Percentiles rank a stretch among this genome's conserved stretches.
phyloP scores from a whole-genome alignment of 2,329 filamentous ascomycete genomes.

The Paraphaeosphaeria minitans region DNA sequence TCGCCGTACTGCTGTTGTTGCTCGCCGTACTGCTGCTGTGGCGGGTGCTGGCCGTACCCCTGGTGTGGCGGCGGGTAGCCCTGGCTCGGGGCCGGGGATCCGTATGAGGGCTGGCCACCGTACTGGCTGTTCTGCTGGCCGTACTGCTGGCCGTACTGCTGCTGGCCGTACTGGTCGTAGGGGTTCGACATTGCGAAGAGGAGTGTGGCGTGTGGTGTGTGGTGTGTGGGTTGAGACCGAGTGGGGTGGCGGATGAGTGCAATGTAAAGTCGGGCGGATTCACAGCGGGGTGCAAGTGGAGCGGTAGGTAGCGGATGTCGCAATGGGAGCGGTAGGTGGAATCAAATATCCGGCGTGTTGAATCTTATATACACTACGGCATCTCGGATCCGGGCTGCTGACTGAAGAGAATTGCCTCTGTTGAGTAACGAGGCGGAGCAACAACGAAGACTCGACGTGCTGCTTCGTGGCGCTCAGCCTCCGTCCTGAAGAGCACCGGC shows the following conservation, averaged over 20 bases:
- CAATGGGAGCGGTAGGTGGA: constrained; percentile 8
- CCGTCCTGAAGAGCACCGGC: constrained; percentile 16
- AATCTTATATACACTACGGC: constrained; percentile 24
- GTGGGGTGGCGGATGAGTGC: constrained; percentile 2
- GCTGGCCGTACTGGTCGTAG: constrained; percentile 54
- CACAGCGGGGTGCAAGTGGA: constrained; percentile 10
- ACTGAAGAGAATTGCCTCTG: constrained; percentile 21
- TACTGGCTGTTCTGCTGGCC: constrained; percentile 37
- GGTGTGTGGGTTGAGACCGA: constrained; percentile 8
- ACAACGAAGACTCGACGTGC: constrained; percentile 29
- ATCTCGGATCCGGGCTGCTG: constrained; percentile 27
- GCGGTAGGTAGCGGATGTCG: constrained; percentile 10
- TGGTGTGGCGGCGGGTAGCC: constrained; percentile 39
- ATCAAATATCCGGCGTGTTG: constrained; percentile 17
- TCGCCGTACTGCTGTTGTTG: constrained; percentile 44
- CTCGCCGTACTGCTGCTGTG: constrained; percentile 46
- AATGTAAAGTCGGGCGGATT: constrained; percentile 13
- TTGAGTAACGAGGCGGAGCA: constrained; percentile 37
- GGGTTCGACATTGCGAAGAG: constrained; percentile 56
- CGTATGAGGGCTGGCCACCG: constrained; percentile 8
- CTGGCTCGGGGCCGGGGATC: constrained; percentile 35
- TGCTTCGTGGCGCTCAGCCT: constrained; percentile 34
- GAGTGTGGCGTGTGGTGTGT: constrained; percentile 9
- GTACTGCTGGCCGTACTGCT: constrained; percentile 38
- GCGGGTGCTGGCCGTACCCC: constrained; percentile 32